phyloP scores from a whole-genome alignment of 305 asterid species.

The Fraxinus latifolia region DNA sequence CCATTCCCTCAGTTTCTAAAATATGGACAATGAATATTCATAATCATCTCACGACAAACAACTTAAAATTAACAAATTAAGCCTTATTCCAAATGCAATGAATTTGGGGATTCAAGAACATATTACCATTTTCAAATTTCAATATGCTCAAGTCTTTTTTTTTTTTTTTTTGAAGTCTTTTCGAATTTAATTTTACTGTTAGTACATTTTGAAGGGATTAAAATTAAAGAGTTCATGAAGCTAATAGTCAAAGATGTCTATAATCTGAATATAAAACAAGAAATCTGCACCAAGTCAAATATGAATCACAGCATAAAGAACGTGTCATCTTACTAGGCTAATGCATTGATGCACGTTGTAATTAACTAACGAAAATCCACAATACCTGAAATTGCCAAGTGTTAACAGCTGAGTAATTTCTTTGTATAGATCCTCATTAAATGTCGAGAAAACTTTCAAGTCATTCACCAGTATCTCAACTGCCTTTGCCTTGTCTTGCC shows the following conservation, averaged over 20 bases:
- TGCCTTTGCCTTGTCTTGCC: conserved; percentile 81
- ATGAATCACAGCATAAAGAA: not conserved
- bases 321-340: not conserved
- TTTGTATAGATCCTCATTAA: conserved; percentile 72
- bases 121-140: not conserved
- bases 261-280: not conserved
- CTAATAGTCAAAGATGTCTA: not conserved
- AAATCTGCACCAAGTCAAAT: not conserved
- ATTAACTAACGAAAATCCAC: conserved; percentile 14
- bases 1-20: not conserved
- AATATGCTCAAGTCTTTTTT: not conserved
- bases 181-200: not conserved
- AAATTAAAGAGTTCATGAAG: not conserved
- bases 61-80: not conserved
- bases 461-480: conserved; percentile 76
- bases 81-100: not conserved
- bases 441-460: conserved; percentile 77
- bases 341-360: conserved; percentile 5
- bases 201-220: not conserved
- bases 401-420: conserved; percentile 79
- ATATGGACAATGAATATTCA: not conserved
- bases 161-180: not conserved
- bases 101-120: not conserved
- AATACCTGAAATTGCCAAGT: conserved; percentile 71
- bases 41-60: not conserved